These are phyloP conservation scores for Penicillium canescens DNA, from an alignment of 495 filamentous ascomycete genomes.

Conservation along the genomic window DNA sequence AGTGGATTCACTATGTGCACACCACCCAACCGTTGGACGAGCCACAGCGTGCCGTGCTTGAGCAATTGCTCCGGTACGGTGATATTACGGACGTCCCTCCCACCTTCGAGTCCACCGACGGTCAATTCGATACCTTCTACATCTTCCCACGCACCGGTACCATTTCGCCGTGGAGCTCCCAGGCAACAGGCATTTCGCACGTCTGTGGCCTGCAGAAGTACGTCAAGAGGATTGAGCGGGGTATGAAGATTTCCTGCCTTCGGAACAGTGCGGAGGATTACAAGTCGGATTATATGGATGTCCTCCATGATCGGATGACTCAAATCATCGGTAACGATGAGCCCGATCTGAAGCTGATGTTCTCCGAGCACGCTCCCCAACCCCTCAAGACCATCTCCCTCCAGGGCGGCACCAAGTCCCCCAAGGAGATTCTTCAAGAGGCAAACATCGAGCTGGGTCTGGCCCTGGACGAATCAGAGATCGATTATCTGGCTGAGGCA, in stretches of 20 bases:
- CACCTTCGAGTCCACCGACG: slow-evolving; percentile 43
- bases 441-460: slow-evolving; percentile 83
- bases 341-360: slow-evolving; percentile 73
- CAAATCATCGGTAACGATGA: slow-evolving; percentile 64
- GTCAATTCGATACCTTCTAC: slow-evolving; percentile 57
- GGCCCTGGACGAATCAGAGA: slow-evolving; percentile 83
- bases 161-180: slow-evolving; percentile 95
- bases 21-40: slow-evolving; percentile 40
- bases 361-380: slow-evolving; percentile 70
- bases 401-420: slow-evolving; percentile 56
- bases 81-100: slow-evolving; percentile 51
- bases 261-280: slow-evolving; percentile 32
- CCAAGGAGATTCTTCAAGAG: slow-evolving; percentile 69
- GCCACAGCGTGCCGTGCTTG: slow-evolving; percentile 47
- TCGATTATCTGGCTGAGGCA: slow-evolving; percentile 87
- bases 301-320: slow-evolving; percentile 92
- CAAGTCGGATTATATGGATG: slow-evolving; percentile 63
- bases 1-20: slow-evolving; percentile 68
- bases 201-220: slow-evolving; percentile 79
- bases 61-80: slow-evolving; percentile 65
- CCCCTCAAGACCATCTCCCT: slow-evolving; percentile 74
- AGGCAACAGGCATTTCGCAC: slow-evolving; percentile 88
- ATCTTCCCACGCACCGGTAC: slow-evolving; percentile 77
- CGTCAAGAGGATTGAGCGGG: slow-evolving; percentile 85
- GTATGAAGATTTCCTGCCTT: slow-evolving; percentile 66